Conservation (phyloP, 306 rosid species). For the Vigna trinervia region DNA sequence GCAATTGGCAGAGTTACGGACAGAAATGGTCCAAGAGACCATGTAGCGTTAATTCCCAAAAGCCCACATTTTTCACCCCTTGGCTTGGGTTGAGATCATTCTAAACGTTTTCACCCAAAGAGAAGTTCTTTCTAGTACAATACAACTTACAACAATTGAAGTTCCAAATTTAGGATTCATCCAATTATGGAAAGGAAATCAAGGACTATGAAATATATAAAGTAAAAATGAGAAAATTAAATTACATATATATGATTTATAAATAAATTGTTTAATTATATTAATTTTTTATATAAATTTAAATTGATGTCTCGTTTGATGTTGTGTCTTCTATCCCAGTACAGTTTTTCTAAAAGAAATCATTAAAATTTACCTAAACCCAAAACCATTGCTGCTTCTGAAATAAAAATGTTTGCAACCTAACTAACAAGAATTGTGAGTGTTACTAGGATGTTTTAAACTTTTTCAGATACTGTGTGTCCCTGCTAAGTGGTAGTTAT, state of each 20-base stretch:
- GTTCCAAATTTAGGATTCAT: background rate
- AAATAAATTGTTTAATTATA: too few relatives aligned
- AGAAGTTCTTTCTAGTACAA: background rate
- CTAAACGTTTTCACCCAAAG: background rate
- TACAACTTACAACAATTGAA: background rate
- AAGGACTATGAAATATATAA: background rate
- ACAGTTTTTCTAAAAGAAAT: too few relatives aligned
- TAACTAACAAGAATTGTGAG: background rate
- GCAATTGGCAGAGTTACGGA: background rate
- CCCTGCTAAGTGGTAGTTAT: background rate
- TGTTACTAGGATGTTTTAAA: background rate
- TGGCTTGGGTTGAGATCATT: background rate
- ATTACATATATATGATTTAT: too few relatives aligned
- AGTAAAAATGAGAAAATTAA: too few relatives aligned
- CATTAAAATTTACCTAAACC: background rate
- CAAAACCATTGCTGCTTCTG: background rate
- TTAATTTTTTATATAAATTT: too few relatives aligned
- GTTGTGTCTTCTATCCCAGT: too few relatives aligned
- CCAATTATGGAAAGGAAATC: background rate
- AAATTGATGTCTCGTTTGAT: too few relatives aligned
- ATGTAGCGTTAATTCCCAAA: background rate
- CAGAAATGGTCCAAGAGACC: background rate
- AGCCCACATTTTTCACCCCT: slow-evolving; percentile 7
- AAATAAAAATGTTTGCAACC: background rate
- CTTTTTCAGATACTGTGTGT: background rate